phyloP scores from a whole-genome alignment of 2,329 filamentous ascomycete species.

The Fusarium proliferatum region DNA sequence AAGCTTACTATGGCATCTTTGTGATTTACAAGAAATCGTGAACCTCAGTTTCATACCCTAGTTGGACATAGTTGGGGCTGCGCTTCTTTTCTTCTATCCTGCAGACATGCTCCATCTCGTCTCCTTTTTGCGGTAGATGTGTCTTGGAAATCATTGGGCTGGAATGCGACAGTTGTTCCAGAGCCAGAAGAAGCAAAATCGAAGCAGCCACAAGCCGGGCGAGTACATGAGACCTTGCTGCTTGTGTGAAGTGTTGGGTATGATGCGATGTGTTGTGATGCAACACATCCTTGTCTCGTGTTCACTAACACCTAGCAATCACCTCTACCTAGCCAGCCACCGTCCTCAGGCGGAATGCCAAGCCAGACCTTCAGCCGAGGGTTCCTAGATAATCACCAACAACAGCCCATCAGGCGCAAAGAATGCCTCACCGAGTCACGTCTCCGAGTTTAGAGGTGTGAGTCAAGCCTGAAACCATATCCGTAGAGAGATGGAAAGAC shows the following conservation, averaged over 20 bases:
- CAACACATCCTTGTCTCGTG: conserved; percentile 33
- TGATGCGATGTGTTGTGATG: conserved; percentile 35
- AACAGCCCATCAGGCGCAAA: neutral
- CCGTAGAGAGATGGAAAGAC: neutral
- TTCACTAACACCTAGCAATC: conserved; percentile 16
- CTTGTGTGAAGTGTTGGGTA: conserved; percentile 25
- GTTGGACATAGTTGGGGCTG: neutral
- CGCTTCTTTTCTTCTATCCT: neutral
- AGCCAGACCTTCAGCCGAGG: conserved; percentile 14
- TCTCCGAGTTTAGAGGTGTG: neutral
- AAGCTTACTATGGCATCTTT: neutral
- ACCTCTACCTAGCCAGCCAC: conserved; percentile 8
- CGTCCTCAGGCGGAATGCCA: conserved; percentile 21
- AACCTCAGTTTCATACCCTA: neutral
- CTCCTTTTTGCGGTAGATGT: conserved; percentile 18
- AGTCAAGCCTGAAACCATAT: neutral
- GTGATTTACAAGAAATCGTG: neutral
- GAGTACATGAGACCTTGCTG: conserved; percentile 6
- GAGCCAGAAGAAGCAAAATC: conserved; percentile 24
- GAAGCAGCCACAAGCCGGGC: conserved; percentile 25
- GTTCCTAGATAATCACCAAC: conserved; percentile 8
- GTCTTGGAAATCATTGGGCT: conserved; percentile 7
- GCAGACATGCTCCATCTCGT: conserved; percentile 13
- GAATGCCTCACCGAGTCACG: neutral
- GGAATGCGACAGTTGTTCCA: conserved; percentile 7